Base-by-base conservation (phyloP, 805 yeast species). In the Ogataea minuta region DNA sequence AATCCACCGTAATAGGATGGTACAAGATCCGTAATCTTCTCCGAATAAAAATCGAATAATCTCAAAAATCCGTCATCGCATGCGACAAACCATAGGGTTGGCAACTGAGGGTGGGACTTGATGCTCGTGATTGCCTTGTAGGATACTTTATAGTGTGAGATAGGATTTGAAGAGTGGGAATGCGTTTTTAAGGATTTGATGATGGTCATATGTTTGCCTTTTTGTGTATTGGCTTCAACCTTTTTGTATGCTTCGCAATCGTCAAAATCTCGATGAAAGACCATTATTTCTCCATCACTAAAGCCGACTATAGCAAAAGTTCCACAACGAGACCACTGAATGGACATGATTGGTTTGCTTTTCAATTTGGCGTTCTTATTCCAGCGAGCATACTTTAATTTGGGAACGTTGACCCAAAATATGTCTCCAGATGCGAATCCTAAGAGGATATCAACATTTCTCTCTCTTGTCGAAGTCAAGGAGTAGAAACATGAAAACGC, bases 361-460 rank as follows among this genome's bases (percentile, higher is more conserved):
- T 62, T 70, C 42, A 59, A 56, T 43, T 56, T 65, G 6, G 76
- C 78, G 41, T 64, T 63, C 48, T 76, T 77, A 56, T 77, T 77
- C 59, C 76, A 60, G 28, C 81, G 66, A 17, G 72, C 56, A 56
- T 74, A 77, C 40, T 68, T 68, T 57, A 66, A 64, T 27, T 68
- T 61, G 19, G 66, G 59, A 8, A 81, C 72, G 46, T 81, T 84
- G 24, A 80, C 45, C 72, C 87, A 70, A 5, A 83, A 46, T 2
- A 84, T 57, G 49, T 80, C 87, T n/a, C 91, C 88, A 1, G 79
- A 62, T 13, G 81, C 74, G 45, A 79, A 72, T 1, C 91, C 93
- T 13, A 81, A 46, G 2, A 78, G 60, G 6, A 80, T 64, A 36
- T 79, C 79, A 6, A 83, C 61, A 25, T 63, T 63, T 20, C 53